Evolutionary conservation across 192 early-diverging fungal genomes (phyloP).

Genomic region (Coemansia sp.): DNA sequence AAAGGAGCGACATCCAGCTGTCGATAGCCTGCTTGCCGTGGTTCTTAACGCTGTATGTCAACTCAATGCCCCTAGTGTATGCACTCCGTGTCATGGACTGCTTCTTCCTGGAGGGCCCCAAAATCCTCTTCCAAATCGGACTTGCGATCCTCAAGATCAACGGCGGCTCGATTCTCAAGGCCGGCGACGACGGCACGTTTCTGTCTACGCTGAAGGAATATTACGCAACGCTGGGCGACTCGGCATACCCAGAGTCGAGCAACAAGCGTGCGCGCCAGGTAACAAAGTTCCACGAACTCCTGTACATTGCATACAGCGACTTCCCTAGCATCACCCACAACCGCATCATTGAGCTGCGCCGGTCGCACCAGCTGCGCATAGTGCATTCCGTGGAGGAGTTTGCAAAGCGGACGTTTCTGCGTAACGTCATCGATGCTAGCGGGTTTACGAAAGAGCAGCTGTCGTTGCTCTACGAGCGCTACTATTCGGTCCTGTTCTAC

Average conservation of each 20-base stretch:
- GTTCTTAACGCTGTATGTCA: conserved; percentile 97
- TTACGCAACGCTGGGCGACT: conserved; percentile 80
- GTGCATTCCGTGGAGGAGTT: conserved; percentile 92
- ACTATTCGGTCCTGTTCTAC: conserved; percentile 80
- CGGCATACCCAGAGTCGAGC: conserved; percentile 62
- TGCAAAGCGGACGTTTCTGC: conserved; percentile 86
- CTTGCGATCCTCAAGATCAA: conserved; percentile 93
- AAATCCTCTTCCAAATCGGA: conserved; percentile 93
- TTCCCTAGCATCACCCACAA: conserved; percentile 81
- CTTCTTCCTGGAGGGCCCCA: conserved; percentile 97
- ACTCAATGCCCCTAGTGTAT: conserved; percentile 90
- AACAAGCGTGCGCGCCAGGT: conserved; percentile 61
- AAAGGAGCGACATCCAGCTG: conserved; percentile 88
- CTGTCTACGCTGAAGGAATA: conserved; percentile 86
- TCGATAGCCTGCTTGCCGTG: conserved; percentile 97
- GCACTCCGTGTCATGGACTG: conserved; percentile 91
- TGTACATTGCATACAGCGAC: conserved; percentile 88
- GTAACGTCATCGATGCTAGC: conserved; percentile 73
- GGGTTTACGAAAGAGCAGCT: conserved; percentile 88
- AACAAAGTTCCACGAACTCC: conserved; percentile 89
- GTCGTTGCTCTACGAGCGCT: conserved; percentile 86
- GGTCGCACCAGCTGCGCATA: conserved; percentile 84
- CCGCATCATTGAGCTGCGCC: conserved; percentile 76
- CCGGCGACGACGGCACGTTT: conserved; percentile 74
- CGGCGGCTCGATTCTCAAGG: conserved; percentile 69